These are phyloP conservation scores for Astrocystis sublimbata DNA, from an alignment of 495 filamentous ascomycete species.

Conservation along the genomic window DNA sequence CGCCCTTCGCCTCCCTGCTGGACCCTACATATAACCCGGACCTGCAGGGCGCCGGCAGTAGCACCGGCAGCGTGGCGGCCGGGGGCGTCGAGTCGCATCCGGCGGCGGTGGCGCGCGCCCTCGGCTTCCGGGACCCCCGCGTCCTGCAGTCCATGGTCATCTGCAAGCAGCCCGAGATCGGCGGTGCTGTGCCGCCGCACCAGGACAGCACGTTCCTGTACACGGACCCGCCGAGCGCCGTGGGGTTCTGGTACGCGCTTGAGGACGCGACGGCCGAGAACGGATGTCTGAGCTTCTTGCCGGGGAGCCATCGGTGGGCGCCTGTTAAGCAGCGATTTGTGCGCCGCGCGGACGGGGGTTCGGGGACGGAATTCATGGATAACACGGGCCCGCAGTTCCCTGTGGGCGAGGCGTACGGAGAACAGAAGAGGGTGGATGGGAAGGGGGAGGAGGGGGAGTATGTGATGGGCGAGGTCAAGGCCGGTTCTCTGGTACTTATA, in stretches of 20 bases:
- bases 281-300: conserved; percentile 82
- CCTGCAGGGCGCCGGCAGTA: conserved; percentile 24
- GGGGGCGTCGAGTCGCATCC: conserved; percentile 33
- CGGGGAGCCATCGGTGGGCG: conserved; percentile 71
- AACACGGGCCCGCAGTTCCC: conserved; percentile 48
- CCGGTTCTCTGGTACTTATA: conserved; percentile 86
- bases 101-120: conserved; percentile 64
- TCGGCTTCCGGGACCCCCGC: conserved; percentile 73
- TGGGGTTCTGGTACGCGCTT: conserved; percentile 94
- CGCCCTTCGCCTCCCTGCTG: conserved; percentile 65
- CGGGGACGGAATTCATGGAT: conserved; percentile 54
- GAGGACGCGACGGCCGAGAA: conserved; percentile 86
- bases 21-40: conserved; percentile 48
- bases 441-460: conserved; percentile 49
- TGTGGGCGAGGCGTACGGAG: conserved; percentile 43
- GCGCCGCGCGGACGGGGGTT: conserved; percentile 51
- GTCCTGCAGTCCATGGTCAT: conserved; percentile 94
- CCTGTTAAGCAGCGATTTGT: conserved; percentile 73
- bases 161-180: conserved; percentile 96
- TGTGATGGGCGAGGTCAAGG: conserved; percentile 76
- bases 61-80: conserved; percentile 11
- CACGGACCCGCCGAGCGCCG: conserved; percentile 83
- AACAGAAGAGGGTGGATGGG: conserved; percentile 19
- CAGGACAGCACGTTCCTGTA: conserved; percentile 93
- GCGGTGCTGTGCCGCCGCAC: conserved; percentile 81